These are phyloP conservation scores for Vanilla planifolia DNA, from an alignment of 106 monocot species.

Conservation along the genomic window DNA sequence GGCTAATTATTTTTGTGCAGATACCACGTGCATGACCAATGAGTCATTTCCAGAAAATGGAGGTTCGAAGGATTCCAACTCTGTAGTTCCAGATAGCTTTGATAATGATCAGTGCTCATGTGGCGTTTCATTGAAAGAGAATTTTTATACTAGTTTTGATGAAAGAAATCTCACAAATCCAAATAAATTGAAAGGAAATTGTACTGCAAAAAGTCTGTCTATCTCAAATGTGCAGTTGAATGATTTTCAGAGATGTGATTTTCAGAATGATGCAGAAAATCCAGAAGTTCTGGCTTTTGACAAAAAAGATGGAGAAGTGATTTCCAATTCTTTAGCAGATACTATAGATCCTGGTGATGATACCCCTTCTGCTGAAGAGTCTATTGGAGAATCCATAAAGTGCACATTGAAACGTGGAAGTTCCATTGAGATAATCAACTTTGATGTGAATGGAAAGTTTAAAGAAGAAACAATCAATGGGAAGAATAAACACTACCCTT, in stretches of 20 bases:
- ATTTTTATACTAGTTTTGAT: conserved; percentile 5
- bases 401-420: not conserved
- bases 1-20: not conserved
- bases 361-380: conserved; percentile 20
- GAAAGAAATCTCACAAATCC: conserved; percentile 4
- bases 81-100: conserved; percentile 68
- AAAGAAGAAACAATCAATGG: not conserved
- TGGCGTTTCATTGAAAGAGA: conserved; percentile 8
- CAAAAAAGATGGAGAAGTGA: conserved; percentile 10
- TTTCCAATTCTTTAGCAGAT: conserved; percentile 17
- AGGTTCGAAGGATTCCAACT: conserved; percentile 19
- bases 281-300: conserved; percentile 5
- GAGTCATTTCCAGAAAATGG: conserved; percentile 18
- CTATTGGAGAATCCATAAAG: conserved; percentile 5
- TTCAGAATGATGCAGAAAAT: conserved; percentile 12
- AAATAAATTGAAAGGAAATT: conserved; percentile 13
- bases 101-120: conserved; percentile 30
- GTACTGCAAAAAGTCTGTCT: conserved; percentile 5
- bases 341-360: not conserved
- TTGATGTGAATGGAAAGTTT: conserved; percentile 3
- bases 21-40: conserved; percentile 7
- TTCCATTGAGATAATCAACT: conserved; percentile 12
- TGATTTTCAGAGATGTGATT: not conserved
- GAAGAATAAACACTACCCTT: conserved; percentile 13
- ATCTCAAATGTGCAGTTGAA: conserved; percentile 6